Evolutionary conservation across 345 rosid species (phyloP).

Genomic region (Balakata baccata): DNA sequence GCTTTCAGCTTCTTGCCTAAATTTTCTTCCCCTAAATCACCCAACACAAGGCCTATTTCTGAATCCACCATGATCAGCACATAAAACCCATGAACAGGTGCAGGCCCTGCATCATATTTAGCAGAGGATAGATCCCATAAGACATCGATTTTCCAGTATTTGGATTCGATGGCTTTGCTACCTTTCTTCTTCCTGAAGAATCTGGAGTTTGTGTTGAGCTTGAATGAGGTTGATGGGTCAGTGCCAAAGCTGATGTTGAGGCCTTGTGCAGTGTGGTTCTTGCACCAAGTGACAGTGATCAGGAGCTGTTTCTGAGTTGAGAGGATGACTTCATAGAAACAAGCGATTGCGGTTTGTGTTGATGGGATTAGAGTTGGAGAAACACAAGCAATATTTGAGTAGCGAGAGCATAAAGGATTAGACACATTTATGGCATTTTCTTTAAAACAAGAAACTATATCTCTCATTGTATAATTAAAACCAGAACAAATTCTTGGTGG

Average conservation of each 20-base stretch:
- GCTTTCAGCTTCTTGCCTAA: conserved; percentile 40
- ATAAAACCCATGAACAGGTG: conserved; percentile 65
- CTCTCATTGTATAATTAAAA: conserved; percentile 55
- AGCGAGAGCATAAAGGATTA: conserved; percentile 55
- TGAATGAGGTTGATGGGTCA: conserved; percentile 55
- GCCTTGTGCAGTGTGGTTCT: conserved; percentile 47
- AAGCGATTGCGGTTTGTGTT: conserved; percentile 53
- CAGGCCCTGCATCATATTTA: conserved; percentile 52
- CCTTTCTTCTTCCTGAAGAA: conserved; percentile 81
- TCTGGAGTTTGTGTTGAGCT: conserved; percentile 56
- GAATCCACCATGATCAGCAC: conserved; percentile 61
- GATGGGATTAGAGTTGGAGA: conserved; percentile 60
- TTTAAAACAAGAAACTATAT: conserved; percentile 75
- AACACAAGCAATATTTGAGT: conserved; percentile 51
- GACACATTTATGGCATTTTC: conserved; percentile 74
- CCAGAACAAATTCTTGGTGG: conserved; percentile 6
- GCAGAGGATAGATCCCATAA: conserved; percentile 85
- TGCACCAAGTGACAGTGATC: conserved; percentile 50
- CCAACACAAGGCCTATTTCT: conserved; percentile 59
- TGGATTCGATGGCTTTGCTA: conserved; percentile 52
- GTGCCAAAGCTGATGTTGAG: conserved; percentile 52
- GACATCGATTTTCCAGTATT: conserved; percentile 48
- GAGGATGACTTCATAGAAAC: conserved; percentile 51
- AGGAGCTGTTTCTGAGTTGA: conserved; percentile 36
- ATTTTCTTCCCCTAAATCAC: conserved; percentile 52